Evolutionary conservation across 495 filamentous ascomycete genomes (phyloP).

Genomic region (Aspergillus hancockii): DNA sequence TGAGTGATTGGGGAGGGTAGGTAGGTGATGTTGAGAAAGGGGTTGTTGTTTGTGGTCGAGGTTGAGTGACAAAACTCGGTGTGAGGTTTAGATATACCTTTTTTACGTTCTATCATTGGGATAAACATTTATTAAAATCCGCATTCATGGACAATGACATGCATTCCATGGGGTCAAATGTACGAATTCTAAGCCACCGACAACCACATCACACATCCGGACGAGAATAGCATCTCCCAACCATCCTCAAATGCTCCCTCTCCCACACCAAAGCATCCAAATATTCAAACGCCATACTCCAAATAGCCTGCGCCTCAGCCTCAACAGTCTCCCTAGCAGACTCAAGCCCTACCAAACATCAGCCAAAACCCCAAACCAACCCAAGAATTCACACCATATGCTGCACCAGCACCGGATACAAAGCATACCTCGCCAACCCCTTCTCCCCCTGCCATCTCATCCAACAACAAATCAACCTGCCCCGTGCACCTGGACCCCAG

Average conservation of each 20-base stretch:
- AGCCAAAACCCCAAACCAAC: neutral
- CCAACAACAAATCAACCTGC: neutral
- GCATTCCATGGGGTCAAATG: no score
- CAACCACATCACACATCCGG: no score
- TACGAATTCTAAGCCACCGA: no score
- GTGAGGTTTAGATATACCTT: no score
- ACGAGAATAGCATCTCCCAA: neutral
- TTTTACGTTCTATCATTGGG: no score
- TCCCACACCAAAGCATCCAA: neutral
- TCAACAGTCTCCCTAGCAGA: neutral
- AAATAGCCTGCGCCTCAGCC: neutral
- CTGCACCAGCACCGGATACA: neutral
- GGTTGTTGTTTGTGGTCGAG: conserved; percentile 1
- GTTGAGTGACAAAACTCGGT: no score
- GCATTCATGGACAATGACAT: no score
- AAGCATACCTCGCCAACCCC: neutral
- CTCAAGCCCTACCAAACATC: neutral
- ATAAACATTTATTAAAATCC: no score
- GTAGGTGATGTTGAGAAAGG: no score
- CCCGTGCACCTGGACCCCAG: neutral
- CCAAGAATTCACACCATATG: conserved; percentile 2
- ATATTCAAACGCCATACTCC: conserved; percentile 4
- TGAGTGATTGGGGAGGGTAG: no score
- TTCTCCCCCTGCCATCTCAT: neutral
- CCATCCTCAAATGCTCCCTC: conserved; percentile 1